These are phyloP conservation scores for Hyaloscypha bicolor DNA, from an alignment of 495 filamentous ascomycete genomes.

Conservation along the genomic window DNA sequence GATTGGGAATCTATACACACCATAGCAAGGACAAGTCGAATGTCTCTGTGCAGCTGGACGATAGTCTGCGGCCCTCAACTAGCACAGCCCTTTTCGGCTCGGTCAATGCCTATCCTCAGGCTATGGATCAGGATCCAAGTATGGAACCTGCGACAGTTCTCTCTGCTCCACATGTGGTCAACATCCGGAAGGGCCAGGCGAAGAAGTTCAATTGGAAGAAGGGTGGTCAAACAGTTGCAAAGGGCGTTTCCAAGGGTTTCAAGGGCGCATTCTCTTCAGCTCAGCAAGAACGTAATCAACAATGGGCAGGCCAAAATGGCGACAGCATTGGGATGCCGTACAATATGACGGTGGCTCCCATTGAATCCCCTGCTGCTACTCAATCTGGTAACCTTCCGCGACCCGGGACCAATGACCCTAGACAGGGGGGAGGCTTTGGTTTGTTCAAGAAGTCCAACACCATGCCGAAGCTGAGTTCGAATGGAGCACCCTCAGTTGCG, in stretches of 20 bases:
- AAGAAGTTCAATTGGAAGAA: constrained; percentile 99
- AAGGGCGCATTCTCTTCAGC: constrained; percentile 72
- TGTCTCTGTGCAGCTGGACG: constrained; percentile 62
- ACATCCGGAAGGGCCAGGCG: constrained; percentile 86
- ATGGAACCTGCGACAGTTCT: constrained; percentile 59
- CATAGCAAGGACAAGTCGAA: constrained; percentile 73
- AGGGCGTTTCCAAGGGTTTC: constrained; percentile 90
- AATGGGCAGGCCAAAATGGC: constrained; percentile 50
- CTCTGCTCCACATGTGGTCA: constrained; percentile 83
- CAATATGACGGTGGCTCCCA: constrained; percentile 56
- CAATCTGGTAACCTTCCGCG: constrained; percentile 26
- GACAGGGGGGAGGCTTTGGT: constrained; percentile 61
- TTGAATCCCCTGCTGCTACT: constrained; percentile 46
- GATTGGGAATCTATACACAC: constrained; percentile 78
- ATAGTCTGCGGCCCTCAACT: constrained; percentile 49
- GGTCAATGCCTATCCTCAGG: constrained; percentile 28
- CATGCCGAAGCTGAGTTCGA: constrained; percentile 53
- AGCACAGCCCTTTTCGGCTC: constrained; percentile 39
- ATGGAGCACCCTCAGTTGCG: constrained; percentile 53
- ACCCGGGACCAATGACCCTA: constrained; percentile 35
- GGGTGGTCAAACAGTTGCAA: constrained; percentile 87
- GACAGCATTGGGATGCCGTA: constrained; percentile 63
- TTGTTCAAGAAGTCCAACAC: constrained; percentile 61
- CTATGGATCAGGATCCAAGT: constrained; percentile 46
- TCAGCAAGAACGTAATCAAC: constrained; percentile 35